A percentile compares a stretch with the other conserved stretches of the same genome.
These are phyloP conservation scores for Austroboletus eburneus DNA, from an alignment of 768 basidiomycete species.

Conservation along the genomic window DNA sequence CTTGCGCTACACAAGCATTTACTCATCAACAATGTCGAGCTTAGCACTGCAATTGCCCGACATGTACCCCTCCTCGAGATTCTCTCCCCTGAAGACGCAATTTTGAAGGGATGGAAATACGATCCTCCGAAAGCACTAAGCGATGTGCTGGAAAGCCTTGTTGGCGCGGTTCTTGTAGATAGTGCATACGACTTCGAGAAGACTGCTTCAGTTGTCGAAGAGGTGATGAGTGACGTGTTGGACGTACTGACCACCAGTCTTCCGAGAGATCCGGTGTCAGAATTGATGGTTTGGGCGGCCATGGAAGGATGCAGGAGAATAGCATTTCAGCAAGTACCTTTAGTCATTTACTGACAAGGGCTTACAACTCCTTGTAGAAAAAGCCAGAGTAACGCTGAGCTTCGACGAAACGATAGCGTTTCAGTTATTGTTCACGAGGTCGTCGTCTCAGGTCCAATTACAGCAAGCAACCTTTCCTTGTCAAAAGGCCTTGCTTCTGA, in stretches of 20 bases:
- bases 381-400: conserved; percentile 40
- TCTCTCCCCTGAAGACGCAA: conserved; percentile 55
- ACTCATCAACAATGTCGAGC: conserved; percentile 63
- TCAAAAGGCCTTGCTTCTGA: conserved; percentile 69
- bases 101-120: conserved; percentile 70
- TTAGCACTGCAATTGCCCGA: conserved; percentile 58
- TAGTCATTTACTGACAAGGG: neutral
- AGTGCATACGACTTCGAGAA: conserved; percentile 70
- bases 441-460: conserved; percentile 56
- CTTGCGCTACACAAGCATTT: conserved; percentile 67
- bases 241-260: conserved; percentile 54
- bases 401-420: conserved; percentile 47
- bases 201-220: conserved; percentile 55
- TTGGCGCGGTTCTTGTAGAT: conserved; percentile 84
- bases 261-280: conserved; percentile 67
- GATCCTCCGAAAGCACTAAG: conserved; percentile 84
- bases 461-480: conserved; percentile 52
- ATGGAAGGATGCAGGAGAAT: conserved; percentile 51
- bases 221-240: conserved; percentile 65
- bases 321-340: conserved; percentile 40
- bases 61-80: conserved; percentile 58
- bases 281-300: conserved; percentile 65
- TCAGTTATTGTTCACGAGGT: conserved; percentile 56
- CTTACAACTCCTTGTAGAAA: conserved; percentile 30
- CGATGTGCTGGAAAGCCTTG: conserved; percentile 80